Evolutionary conservation across 495 filamentous ascomycete genomes (phyloP), one percentile per base, ranked within the genome.

Genomic region (Pyronema omphalodes): DNA sequence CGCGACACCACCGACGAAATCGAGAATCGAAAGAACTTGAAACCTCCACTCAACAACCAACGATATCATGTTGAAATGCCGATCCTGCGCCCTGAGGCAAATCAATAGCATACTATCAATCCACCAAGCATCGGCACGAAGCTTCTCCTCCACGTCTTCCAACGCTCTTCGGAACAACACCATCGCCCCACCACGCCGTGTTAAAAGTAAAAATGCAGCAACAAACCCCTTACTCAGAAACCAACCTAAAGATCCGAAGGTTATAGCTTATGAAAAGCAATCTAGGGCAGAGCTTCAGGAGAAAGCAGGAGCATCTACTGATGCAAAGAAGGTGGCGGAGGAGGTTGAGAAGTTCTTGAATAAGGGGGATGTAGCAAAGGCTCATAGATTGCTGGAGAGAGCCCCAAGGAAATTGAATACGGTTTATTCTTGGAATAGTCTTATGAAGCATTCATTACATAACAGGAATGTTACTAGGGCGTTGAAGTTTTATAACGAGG

Each of bases 61-160:
- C 44, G 9, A 23, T 4, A 36, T 34, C 47, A 50, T 50, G 47
- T 34, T 50, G 19, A 50, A 50, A 50, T 50, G 47, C 29, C 47
- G 17, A 8, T n/a, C 8, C 29, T 50, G 47, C 29, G 7, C 36
- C 23, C 47, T 8, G 1, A 34, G 9, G 12, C 18, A 50, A 23
- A 9, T 50, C 18, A 34, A 9, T 2, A 50, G 7, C 11, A 3
- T 50, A 9, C 18, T 50, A 8, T 34, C 47, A n/a, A 50, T 50
- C 8, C 29, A 50, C 47, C 11, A 23, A 11, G 23, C 47, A 34
- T 19, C 17, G 3, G 12, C 47, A 2, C 8, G 12, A 23, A 23
- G 29, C 29, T 11, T 36, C 12, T 19, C 12, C 17, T 8, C 47
- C 11, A 11, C 11, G 1, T 50, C 47, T 17, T 11, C 47, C 29